Conservation (phyloP, 1,139 yeast species). For the Pichia sp. region DNA sequence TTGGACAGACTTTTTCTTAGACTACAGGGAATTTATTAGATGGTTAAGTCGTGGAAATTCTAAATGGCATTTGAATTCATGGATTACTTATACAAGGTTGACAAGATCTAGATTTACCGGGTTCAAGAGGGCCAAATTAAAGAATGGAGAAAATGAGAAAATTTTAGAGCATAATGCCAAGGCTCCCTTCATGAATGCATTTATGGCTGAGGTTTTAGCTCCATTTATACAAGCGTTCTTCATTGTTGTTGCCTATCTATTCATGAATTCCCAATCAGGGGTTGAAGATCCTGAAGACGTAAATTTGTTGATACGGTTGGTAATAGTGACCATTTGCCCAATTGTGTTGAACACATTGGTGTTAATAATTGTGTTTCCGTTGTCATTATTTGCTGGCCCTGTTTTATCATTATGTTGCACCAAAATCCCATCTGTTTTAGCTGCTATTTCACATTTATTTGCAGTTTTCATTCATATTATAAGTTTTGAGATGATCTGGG, state of each 20-base stretch:
- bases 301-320: slow-evolving; percentile 51
- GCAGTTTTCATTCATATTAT: slow-evolving; percentile 52
- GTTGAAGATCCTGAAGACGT: slow-evolving; percentile 44
- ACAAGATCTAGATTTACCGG: slow-evolving; percentile 66
- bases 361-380: slow-evolving; percentile 39
- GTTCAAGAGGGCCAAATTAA: slow-evolving; percentile 38
- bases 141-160: slow-evolving; percentile 9
- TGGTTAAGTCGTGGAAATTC: slow-evolving; percentile 72
- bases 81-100: slow-evolving; percentile 54
- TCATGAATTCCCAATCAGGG: slow-evolving; percentile 68
- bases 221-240: slow-evolving; percentile 44
- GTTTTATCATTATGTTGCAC: slow-evolving; percentile 36
- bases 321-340: slow-evolving; percentile 51
- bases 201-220: slow-evolving; percentile 49
- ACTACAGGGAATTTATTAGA: slow-evolving; percentile 57
- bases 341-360: slow-evolving; percentile 43
- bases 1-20: slow-evolving; percentile 63
- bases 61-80: slow-evolving; percentile 46
- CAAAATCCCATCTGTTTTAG: slow-evolving; percentile 34
- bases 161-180: slow-evolving; percentile 16
- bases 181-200: slow-evolving; percentile 45
- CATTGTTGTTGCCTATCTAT: slow-evolving; percentile 57
- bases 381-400: slow-evolving; percentile 50
- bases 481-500: slow-evolving; percentile 56
- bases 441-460: slow-evolving; percentile 47